Evolutionary conservation across 2,329 filamentous ascomycete genomes (phyloP).

Genomic region (Colletotrichum liriopes): DNA sequence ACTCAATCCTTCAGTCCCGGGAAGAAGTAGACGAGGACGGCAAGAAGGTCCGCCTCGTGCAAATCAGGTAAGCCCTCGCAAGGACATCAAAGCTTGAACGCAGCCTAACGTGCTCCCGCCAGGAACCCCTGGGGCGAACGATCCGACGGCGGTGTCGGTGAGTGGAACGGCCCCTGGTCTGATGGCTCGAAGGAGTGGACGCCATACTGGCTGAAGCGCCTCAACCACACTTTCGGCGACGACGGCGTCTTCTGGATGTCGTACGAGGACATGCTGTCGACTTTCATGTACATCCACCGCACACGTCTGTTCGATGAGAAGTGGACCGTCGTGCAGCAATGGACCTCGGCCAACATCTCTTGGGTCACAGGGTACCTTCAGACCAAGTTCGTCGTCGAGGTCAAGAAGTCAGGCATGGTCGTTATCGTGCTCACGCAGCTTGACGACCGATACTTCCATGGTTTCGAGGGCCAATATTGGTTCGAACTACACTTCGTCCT

Average conservation of each 20-base stretch:
- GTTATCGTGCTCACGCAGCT: slow-evolving; percentile 63
- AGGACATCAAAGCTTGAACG: not conserved
- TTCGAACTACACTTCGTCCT: slow-evolving; percentile 62
- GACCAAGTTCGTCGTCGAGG: slow-evolving; percentile 60
- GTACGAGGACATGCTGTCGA: slow-evolving; percentile 71
- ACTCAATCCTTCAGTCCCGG: slow-evolving; percentile 65
- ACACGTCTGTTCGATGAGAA: slow-evolving; percentile 69
- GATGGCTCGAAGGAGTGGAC: slow-evolving; percentile 90
- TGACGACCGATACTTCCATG: slow-evolving; percentile 62
- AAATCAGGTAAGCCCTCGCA: slow-evolving; percentile 57
- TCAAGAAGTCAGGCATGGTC: slow-evolving; percentile 58
- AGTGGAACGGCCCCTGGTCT: slow-evolving; percentile 82
- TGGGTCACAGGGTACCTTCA: slow-evolving; percentile 63
- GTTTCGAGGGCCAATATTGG: slow-evolving; percentile 61
- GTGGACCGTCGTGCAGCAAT: slow-evolving; percentile 63
- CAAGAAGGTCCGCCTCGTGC: slow-evolving; percentile 57
- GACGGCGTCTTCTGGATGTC: slow-evolving; percentile 79
- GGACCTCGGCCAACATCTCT: slow-evolving; percentile 60
- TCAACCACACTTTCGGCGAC: slow-evolving; percentile 82
- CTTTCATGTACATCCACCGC: slow-evolving; percentile 72
- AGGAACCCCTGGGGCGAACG: slow-evolving; percentile 82
- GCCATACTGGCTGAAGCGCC: slow-evolving; percentile 80
- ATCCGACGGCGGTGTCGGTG: slow-evolving; percentile 57
- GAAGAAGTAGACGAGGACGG: slow-evolving; percentile 61
- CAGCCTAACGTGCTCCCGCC: not conserved